Conservation (phyloP, 2,329 filamentous ascomycete species). For the Colletotrichum lindemuthianum region DNA sequence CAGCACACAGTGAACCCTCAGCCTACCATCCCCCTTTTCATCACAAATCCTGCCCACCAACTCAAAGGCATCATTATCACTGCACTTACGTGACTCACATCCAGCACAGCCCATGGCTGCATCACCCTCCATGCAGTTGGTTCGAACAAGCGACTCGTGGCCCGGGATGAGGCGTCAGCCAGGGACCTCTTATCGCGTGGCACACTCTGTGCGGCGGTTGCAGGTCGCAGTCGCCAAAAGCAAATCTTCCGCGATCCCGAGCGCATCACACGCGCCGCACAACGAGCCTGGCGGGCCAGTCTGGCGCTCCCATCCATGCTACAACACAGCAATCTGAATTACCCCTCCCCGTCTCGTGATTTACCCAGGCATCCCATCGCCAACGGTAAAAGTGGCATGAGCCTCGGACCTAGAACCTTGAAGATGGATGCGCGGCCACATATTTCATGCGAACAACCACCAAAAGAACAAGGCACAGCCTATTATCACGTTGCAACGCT, state of each 20-base stretch:
- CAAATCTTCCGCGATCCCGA: conserved; percentile 28
- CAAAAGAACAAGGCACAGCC: no score
- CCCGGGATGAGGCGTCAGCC: conserved; percentile 6
- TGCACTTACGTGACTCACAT: conserved; percentile 29
- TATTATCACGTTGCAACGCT: no score
- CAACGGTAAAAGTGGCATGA: conserved; percentile 3
- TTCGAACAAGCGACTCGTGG: conserved; percentile 29
- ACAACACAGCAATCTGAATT: not conserved
- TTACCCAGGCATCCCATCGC: conserved; percentile 14
- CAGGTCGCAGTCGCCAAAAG: conserved; percentile 9
- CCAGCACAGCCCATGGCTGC: conserved; percentile 26
- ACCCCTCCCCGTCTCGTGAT: conserved; percentile 1
- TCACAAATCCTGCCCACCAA: conserved; percentile 26
- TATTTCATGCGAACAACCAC: conserved; percentile 20
- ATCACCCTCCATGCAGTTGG: conserved; percentile 26
- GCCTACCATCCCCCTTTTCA: conserved; percentile 12
- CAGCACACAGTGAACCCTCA: conserved; percentile 15
- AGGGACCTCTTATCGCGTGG: conserved; percentile 34
- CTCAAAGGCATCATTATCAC: conserved; percentile 16
- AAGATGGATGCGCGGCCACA: conserved; percentile 6
- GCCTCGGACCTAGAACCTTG: conserved; percentile 1
- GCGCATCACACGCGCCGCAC: conserved; percentile 12
- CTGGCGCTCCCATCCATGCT: not conserved
- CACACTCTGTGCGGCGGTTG: conserved; percentile 21
- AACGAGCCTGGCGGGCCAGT: not conserved